Base-by-base conservation (phyloP, 2,329 filamentous ascomycete genomes). In the Trichoderma aggressivum region DNA sequence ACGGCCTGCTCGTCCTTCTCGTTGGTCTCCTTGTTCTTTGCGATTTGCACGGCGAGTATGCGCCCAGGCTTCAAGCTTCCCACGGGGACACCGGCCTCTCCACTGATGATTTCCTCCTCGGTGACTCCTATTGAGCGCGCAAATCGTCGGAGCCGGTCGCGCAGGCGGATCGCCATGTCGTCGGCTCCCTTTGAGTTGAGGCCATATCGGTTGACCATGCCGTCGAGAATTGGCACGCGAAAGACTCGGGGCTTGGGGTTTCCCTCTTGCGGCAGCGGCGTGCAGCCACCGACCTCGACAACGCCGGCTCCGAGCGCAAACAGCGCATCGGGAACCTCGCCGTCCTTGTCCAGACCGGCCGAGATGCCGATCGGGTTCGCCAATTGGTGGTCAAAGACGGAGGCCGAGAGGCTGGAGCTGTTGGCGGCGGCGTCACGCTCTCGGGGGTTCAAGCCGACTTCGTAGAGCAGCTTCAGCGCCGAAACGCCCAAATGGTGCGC, bases 291-390 rank as follows among this genome's bases (percentile, higher is more conserved):
- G 2, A 99, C 92, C 79, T 99, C 96, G 34, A 99, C 93, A 47
- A 98, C 87, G 3, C 90, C 91, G 28, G 95, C 91, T 36, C 96
- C 96, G 3, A 98, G 84, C 8, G 90, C 93, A 78, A 98, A 92
- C 43, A 99, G 86, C 16, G 91, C 88, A 76, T 95, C 92, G 1
- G 94, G 92, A 68, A 98, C 91, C 73, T 97, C 93, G 68, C 91
- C 96, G 78, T 97, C 89, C 85, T 99, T 98, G 84, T 98, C 96
- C 56, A 99, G 89, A 11, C 96, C 96, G 6, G 94, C 96, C n/a
- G 94, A 97, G 74, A 97, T 97, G 70, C 92, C 96, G 76, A 99
- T 90, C 1, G 96, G 96, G 81, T 98, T 98, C 76, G 88, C 85
- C 60, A 99, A 83, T 5, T 84, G 86, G 73, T 91, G 88, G 43